Conservation (phyloP, 805 yeast genomes). For the Wickerhamomyces queroliae region DNA sequence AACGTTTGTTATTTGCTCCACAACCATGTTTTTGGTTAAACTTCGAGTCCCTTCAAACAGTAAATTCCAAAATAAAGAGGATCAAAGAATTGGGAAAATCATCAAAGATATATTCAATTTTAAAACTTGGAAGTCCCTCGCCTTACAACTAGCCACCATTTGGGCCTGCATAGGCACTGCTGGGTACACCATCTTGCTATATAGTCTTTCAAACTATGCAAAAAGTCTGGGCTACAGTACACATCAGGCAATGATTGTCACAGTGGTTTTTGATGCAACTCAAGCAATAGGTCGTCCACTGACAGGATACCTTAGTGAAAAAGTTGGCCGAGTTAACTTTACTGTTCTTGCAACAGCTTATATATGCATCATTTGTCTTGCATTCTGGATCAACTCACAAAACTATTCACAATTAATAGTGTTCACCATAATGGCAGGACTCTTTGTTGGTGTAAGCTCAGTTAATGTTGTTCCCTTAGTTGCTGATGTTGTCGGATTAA, state of each 20-base stretch:
- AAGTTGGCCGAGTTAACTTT: conserved; percentile 40
- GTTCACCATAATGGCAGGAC: conserved; percentile 38
- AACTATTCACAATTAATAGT: conserved; percentile 34
- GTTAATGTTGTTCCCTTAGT: conserved; percentile 33
- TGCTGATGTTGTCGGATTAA: conserved; percentile 35
- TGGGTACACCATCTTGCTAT: conserved; percentile 39
- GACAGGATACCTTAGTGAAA: conserved; percentile 40
- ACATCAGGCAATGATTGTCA: conserved; percentile 37
- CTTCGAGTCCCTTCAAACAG: conserved; percentile 34
- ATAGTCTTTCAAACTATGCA: conserved; percentile 41
- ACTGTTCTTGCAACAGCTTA: conserved; percentile 31
- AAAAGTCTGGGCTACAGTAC: conserved; percentile 39
- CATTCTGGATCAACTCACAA: conserved; percentile 43
- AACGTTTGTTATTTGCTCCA: conserved; percentile 29
- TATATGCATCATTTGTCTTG: conserved; percentile 33
- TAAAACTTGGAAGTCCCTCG: conserved; percentile 24
- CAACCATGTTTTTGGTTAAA: conserved; percentile 37
- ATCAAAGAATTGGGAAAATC: conserved; percentile 7
- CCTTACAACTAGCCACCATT: conserved; percentile 26
- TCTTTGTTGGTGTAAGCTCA: conserved; percentile 39
- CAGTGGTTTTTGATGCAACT: conserved; percentile 39
- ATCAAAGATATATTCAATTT: conserved; percentile 31
- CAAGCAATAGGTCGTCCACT: conserved; percentile 45
- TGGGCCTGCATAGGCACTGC: conserved; percentile 33
- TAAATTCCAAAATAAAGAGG: conserved; percentile 9